These are phyloP conservation scores for Pezizomycotina sp. DNA, from an alignment of 2,329 filamentous ascomycete species.

Conservation along the genomic window DNA sequence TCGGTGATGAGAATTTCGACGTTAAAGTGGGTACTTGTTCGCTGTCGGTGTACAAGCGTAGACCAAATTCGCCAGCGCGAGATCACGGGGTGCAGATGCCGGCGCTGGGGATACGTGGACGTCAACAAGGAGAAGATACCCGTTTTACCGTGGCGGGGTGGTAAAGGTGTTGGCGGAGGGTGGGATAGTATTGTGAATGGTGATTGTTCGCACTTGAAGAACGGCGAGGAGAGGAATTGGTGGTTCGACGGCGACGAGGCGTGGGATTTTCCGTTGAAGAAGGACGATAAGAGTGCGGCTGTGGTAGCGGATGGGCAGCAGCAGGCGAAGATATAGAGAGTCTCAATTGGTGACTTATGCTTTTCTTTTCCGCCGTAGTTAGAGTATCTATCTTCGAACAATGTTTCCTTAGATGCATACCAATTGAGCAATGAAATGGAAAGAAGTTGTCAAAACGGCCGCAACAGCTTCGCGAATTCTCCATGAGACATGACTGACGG, in stretches of 20 bases:
- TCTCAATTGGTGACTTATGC: too few species aligned
- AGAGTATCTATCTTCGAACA: too few species aligned
- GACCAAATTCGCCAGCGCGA: conserved; percentile 15
- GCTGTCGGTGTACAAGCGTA: conserved; percentile 20
- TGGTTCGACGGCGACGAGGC: conserved; percentile 32
- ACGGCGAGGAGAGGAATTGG: conserved; percentile 80
- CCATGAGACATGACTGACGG: too few species aligned
- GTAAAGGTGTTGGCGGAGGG: conserved; percentile 50
- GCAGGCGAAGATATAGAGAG: too few species aligned
- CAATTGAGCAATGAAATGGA: too few species aligned
- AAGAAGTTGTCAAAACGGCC: too few species aligned
- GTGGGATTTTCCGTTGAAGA: conserved; percentile 22
- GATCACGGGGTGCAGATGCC: conserved; percentile 7
- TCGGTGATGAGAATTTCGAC: conserved; percentile 22
- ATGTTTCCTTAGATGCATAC: too few species aligned
- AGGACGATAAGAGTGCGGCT: too few species aligned
- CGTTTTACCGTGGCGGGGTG: conserved; percentile 38
- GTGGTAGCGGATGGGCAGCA: too few species aligned
- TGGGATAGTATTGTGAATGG: conserved; percentile 72
- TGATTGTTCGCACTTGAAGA: conserved; percentile 65
- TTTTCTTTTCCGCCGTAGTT: too few species aligned
- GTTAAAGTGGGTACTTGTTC: conserved; percentile 25
- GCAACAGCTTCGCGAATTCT: too few species aligned
- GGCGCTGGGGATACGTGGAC: conserved; percentile 10
- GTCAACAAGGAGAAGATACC: conserved; percentile 19